Base-by-base conservation (phyloP, 192 early-diverging fungal genomes). In the Coemansia sp. region DNA sequence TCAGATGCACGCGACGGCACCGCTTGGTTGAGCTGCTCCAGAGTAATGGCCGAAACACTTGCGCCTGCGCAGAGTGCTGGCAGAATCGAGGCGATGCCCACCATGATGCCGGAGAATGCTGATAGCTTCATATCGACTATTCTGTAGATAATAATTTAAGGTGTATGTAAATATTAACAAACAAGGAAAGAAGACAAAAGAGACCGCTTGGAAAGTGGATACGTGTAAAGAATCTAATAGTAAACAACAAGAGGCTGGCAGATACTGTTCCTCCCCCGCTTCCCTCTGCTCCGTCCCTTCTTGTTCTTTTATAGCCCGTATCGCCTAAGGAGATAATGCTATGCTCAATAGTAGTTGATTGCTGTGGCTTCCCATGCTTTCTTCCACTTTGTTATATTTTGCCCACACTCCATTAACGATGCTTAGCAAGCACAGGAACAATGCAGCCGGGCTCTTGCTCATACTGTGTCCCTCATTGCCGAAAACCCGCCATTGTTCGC, bases 1-100 rank as follows among this genome's bases (percentile, higher is more conserved):
- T 54, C 59, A 1, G 57, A 48, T 4, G 59, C 73, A 11, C 67
- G 63, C n/a, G 42, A 58, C 1, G 73, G 67, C 0, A 69, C 22
- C 3, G 73, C 73, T 32, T 50, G n/a, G 67, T 75, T 66, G 22
- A 75, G 67, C 64, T 75, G 73, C 18, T 54, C 63, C 20, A 69
- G 52, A 2, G 73, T 69, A 28, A 75, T 63, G 5, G 48, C 48
- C 10, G 40, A 16, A 25, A 32, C 48, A 36, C 16, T 58, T 14
- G 61, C 60, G 18, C 61, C 60, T 20, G 60, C 45, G 60, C 45
- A 22, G 14, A 59, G 33, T 48, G 60, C 60, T 20, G 45, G 45
- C 18, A 45, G 38, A 28, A 40, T 3, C 38, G 42, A 61, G 25
- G 8, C 40, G 60, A 51, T 20, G 31, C 61, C 48, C 7, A 63